phyloP scores from a whole-genome alignment of 2,329 filamentous ascomycete species.

The Fusarium cicatricum region DNA sequence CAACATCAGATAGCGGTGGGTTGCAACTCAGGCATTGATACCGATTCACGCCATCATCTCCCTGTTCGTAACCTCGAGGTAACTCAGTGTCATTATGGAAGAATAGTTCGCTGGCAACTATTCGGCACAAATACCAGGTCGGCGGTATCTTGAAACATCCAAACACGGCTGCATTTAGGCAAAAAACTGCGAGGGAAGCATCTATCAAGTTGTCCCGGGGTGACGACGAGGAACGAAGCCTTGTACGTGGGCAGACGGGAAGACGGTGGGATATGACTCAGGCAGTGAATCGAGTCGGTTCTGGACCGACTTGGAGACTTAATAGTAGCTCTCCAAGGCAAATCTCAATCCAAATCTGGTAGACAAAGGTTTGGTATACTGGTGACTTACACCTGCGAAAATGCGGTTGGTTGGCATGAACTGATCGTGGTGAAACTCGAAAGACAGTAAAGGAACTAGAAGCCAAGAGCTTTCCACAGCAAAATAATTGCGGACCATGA shows the following conservation, averaged over 20 bases:
- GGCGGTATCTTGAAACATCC: conserved; percentile 1
- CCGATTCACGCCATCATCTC: neutral
- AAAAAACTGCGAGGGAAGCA: neutral
- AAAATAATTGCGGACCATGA: conserved; percentile 23
- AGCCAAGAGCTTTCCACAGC: neutral
- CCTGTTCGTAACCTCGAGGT: conserved; percentile 1
- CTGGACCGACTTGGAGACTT: too few species aligned
- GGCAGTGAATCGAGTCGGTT: too few species aligned
- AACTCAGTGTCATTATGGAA: neutral
- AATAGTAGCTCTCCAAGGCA: too few species aligned
- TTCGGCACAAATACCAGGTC: conserved; percentile 5
- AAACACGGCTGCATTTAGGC: conserved; percentile 11
- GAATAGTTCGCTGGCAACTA: conserved; percentile 9
- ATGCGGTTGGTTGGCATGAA: too few species aligned
- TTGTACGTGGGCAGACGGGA: too few species aligned
- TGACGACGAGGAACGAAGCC: too few species aligned
- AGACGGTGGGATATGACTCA: too few species aligned
- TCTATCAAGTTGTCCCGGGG: neutral
- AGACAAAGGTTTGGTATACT: too few species aligned
- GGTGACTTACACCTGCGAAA: too few species aligned
- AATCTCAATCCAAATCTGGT: too few species aligned
- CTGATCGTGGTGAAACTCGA: neutral
- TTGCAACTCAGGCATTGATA: conserved; percentile 4
- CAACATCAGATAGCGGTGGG: conserved; percentile 12
- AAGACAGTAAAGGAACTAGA: too few species aligned